Conservation (phyloP, 2,329 filamentous ascomycete genomes). For the Cladophialophora psammophila region DNA sequence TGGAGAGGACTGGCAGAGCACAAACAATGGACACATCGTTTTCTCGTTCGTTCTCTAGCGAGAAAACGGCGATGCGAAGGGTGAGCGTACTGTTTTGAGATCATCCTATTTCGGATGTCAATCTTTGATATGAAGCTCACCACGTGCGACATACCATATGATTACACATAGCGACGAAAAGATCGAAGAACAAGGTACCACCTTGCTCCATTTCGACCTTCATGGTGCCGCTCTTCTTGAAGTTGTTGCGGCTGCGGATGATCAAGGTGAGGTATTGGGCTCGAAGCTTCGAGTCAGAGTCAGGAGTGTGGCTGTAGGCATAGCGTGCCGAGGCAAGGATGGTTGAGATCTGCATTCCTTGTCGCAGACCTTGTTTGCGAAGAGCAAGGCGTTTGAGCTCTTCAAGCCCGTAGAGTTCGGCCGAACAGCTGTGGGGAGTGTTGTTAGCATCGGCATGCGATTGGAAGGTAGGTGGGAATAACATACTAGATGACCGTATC, state of each 20-base stretch:
- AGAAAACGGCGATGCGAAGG: constrained; percentile 39
- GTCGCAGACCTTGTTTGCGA: constrained; percentile 87
- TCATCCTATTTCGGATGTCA: constrained; percentile 38
- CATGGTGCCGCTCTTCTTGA: constrained; percentile 94
- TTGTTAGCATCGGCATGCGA: constrained; percentile 18
- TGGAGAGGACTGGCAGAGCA: constrained; percentile 18
- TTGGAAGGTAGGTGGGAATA: neutral
- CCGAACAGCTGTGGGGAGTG: constrained; percentile 67
- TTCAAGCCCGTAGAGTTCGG: constrained; percentile 81
- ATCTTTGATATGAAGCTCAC: neutral
- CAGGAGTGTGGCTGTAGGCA: constrained; percentile 86
- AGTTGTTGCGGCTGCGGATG: constrained; percentile 84
- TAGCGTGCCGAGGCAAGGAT: constrained; percentile 88
- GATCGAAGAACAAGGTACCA: constrained; percentile 87
- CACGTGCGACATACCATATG: constrained; percentile 71
- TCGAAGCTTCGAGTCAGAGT: constrained; percentile 86
- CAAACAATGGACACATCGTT: constrained; percentile 2
- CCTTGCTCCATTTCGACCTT: constrained; percentile 92
- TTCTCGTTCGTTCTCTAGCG: constrained; percentile 25
- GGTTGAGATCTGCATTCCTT: constrained; percentile 81
- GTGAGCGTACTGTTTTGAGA: constrained; percentile 40
- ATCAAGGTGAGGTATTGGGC: constrained; percentile 93
- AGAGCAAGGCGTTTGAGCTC: constrained; percentile 85
- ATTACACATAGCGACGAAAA: constrained; percentile 92
- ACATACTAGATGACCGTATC: constrained; percentile 83